A percentile compares a stretch with the other conserved stretches of the same genome.
Evolutionary conservation across 2,329 filamentous ascomycete genomes (phyloP).

Genomic region (Diaporthe eres): DNA sequence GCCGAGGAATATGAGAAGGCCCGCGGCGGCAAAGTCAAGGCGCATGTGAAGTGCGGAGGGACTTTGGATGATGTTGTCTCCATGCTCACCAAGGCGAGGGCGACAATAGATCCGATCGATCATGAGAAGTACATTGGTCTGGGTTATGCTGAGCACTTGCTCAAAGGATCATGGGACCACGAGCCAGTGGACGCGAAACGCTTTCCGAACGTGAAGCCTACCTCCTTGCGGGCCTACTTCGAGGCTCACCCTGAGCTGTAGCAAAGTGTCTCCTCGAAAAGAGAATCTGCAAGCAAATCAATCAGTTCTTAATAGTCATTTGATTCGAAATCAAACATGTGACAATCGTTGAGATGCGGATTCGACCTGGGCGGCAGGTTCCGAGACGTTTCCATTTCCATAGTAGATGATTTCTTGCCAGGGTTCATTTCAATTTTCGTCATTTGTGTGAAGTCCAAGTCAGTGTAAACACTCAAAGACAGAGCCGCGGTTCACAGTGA

Average conservation of each 20-base stretch:
- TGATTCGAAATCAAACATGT: background rate
- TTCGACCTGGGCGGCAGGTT: no score
- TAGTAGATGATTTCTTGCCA: no score
- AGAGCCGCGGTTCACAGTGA: no score
- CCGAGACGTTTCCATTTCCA: no score
- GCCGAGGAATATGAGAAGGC: slow-evolving; percentile 13
- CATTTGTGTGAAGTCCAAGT: no score
- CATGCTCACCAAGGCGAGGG: slow-evolving; percentile 20
- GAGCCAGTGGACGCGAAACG: slow-evolving; percentile 5
- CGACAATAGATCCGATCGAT: background rate
- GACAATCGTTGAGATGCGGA: background rate
- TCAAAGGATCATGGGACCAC: slow-evolving; percentile 5
- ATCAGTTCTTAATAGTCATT: no score
- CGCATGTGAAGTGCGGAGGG: slow-evolving; percentile 4
- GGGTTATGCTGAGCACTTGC: background rate
- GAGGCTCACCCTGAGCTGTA: slow-evolving; percentile 13
- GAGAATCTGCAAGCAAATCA: background rate
- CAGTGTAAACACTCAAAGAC: no score
- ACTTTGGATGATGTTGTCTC: slow-evolving; percentile 3
- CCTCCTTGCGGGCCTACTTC: background rate
- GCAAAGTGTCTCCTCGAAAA: no score
- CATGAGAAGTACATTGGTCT: slow-evolving; percentile 23
- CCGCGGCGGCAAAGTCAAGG: slow-evolving; percentile 8
- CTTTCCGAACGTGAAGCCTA: slow-evolving; percentile 10
- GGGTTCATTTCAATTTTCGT: no score